Conservation (phyloP, 1,139 yeast genomes). For the Wickerhamomyces sp. region DNA sequence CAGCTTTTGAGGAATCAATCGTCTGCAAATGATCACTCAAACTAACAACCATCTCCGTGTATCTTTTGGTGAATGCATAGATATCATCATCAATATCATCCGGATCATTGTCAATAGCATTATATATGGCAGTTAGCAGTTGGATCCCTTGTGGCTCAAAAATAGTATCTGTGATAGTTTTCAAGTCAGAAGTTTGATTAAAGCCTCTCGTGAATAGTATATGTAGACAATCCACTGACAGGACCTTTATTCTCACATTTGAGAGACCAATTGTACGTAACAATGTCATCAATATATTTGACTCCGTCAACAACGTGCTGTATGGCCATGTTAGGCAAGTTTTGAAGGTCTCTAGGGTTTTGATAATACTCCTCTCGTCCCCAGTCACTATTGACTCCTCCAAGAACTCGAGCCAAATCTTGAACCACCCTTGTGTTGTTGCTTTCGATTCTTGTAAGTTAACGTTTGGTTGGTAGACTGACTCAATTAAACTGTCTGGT, state of each 20-base stretch:
- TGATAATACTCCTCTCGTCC: conserved; percentile 50
- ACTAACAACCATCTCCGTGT: conserved; percentile 91
- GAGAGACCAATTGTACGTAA: conserved; percentile 58
- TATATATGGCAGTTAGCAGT: conserved; percentile 62
- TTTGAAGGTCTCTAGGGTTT: conserved; percentile 76
- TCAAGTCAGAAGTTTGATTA: conserved; percentile 64
- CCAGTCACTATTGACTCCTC: conserved; percentile 42
- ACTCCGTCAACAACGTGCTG: conserved; percentile 64
- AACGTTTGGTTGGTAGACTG: conserved; percentile 69
- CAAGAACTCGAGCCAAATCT: conserved; percentile 64
- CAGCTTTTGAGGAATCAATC: conserved; percentile 25
- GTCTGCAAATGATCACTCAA: conserved; percentile 53
- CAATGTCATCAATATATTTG: conserved; percentile 65
- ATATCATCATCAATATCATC: conserved; percentile 73
- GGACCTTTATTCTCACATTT: conserved; percentile 63
- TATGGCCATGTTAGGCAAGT: conserved; percentile 91
- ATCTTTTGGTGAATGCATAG: conserved; percentile 78
- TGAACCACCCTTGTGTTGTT: conserved; percentile 81
- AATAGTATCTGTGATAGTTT: conserved; percentile 73
- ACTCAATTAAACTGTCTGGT: conserved; percentile 58
- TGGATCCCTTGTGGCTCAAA: conserved; percentile 68
- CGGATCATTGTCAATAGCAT: conserved; percentile 58
- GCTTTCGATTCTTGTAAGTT: conserved; percentile 56
- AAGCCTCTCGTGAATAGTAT: conserved; percentile 83
- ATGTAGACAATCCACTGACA: conserved; percentile 89